Evolutionary conservation across 805 yeast species (phyloP).

Genomic region (Torulaspora franciscae): DNA sequence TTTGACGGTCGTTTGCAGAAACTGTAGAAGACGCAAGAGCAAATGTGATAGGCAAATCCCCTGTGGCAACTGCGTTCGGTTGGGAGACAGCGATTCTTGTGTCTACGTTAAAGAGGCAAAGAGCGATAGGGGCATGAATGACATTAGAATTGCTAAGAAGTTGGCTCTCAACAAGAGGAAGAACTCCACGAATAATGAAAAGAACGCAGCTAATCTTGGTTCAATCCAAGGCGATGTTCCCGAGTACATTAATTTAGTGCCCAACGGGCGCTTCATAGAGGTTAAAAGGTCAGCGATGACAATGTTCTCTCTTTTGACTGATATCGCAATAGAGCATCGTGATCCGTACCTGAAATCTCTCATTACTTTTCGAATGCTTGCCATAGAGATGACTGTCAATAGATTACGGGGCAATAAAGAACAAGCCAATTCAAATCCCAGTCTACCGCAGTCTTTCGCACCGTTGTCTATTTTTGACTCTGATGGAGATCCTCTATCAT

Average conservation of each 20-base stretch:
- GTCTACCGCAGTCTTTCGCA: slow-evolving; percentile 24
- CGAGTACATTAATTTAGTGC: slow-evolving; percentile 22
- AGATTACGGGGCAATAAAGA: slow-evolving; percentile 12
- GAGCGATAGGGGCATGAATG: neutral
- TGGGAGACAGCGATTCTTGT: slow-evolving; percentile 24
- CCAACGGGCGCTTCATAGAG: slow-evolving; percentile 23
- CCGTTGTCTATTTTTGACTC: slow-evolving; percentile 24
- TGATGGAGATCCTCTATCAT: slow-evolving; percentile 17
- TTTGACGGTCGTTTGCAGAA: slow-evolving; percentile 31
- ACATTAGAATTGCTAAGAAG: neutral
- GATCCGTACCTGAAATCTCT: slow-evolving; percentile 27
- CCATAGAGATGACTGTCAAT: slow-evolving; percentile 21
- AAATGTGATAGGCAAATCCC: slow-evolving; percentile 31
- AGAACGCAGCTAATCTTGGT: neutral
- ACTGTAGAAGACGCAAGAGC: slow-evolving; percentile 33
- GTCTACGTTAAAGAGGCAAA: slow-evolving; percentile 5
- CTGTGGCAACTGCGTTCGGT: slow-evolving; percentile 25
- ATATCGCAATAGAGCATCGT: slow-evolving; percentile 26
- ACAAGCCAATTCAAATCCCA: slow-evolving; percentile 12
- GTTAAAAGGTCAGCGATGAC: slow-evolving; percentile 31
- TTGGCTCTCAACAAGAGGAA: neutral
- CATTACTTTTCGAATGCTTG: slow-evolving; percentile 22
- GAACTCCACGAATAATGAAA: neutral
- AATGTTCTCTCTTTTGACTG: slow-evolving; percentile 23
- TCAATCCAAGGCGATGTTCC: neutral